These are phyloP conservation scores for Oleoguttula mirabilis DNA, from an alignment of 495 filamentous ascomycete species.

Conservation along the genomic window DNA sequence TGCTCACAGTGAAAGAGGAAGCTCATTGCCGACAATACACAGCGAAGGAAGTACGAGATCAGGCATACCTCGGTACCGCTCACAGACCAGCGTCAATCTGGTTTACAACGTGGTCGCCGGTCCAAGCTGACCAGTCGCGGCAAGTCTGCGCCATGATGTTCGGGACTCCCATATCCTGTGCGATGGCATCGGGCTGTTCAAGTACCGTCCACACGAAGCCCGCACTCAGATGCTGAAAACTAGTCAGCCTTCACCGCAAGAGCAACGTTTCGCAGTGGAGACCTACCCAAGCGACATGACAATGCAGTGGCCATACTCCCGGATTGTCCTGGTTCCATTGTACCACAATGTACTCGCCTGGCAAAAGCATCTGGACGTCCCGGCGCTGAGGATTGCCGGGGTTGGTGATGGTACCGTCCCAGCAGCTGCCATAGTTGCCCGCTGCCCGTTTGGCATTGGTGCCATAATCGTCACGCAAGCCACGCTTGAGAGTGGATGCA, in stretches of 20 bases:
- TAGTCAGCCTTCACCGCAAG: too few relatives aligned
- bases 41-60: too few relatives aligned
- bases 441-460: background rate
- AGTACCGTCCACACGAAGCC: slow-evolving; percentile 19
- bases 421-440: slow-evolving; percentile 34
- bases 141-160: slow-evolving; percentile 19
- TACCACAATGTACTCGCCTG: slow-evolving; percentile 22
- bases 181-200: slow-evolving; percentile 10
- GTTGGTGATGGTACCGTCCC: slow-evolving; percentile 36
- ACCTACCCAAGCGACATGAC: slow-evolving; percentile 24
- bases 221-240: too few relatives aligned
- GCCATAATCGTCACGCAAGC: slow-evolving; percentile 35
- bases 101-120: slow-evolving; percentile 8
- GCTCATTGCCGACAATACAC: too few relatives aligned
- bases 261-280: too few relatives aligned
- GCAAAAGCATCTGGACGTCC: slow-evolving; percentile 39
- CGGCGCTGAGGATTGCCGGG: slow-evolving; percentile 40
- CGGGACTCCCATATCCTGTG: slow-evolving; percentile 10
- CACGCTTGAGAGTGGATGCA: background rate
- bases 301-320: slow-evolving; percentile 22
- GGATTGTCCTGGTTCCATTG: slow-evolving; percentile 21
- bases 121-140: slow-evolving; percentile 18
- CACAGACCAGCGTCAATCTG: slow-evolving; percentile 18
- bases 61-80: too few relatives aligned
- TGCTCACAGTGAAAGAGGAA: too few relatives aligned